These are phyloP conservation scores for Kalmanozyma brasiliensis DNA, from an alignment of 1,284 basidiomycete genomes.

Conservation along the genomic window DNA sequence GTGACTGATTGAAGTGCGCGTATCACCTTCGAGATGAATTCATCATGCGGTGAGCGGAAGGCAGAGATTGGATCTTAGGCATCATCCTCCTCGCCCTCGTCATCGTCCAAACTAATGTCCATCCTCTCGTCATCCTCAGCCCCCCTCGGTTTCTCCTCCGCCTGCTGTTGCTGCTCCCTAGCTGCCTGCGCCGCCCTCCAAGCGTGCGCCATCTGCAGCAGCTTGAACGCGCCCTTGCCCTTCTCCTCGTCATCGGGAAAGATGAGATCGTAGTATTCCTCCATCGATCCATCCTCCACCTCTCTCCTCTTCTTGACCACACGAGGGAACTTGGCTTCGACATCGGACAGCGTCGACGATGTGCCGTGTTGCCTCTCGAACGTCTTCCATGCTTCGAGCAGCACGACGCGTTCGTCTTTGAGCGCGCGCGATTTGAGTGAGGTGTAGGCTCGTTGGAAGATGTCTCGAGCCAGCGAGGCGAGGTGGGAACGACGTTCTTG, in stretches of 20 bases:
- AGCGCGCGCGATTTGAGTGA: constrained; percentile 81
- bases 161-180: constrained; percentile 15
- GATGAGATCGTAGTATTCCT: constrained; percentile 66
- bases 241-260: constrained; percentile 66
- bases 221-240: constrained; percentile 61
- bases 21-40: too few species aligned
- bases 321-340: constrained; percentile 88
- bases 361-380: constrained; percentile 84
- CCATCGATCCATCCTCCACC: constrained; percentile 51
- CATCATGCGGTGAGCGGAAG: not conserved
- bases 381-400: constrained; percentile 91
- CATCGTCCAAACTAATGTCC: constrained; percentile 15
- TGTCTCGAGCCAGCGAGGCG: constrained; percentile 75
- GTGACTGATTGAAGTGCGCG: too few species aligned
- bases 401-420: constrained; percentile 89
- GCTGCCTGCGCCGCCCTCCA: constrained; percentile 56
- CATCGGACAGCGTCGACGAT: constrained; percentile 73
- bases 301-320: constrained; percentile 77
- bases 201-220: constrained; percentile 62
- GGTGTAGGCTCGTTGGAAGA: constrained; percentile 87
- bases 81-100: constrained; percentile 3
- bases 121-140: constrained; percentile 8
- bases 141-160: not conserved
- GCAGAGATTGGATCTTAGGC: not conserved
- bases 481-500: constrained; percentile 74